Percentiles rank a stretch among this genome's conserved stretches.
Conservation (phyloP, 208 protist species). For the Phytomonas sp. region DNA sequence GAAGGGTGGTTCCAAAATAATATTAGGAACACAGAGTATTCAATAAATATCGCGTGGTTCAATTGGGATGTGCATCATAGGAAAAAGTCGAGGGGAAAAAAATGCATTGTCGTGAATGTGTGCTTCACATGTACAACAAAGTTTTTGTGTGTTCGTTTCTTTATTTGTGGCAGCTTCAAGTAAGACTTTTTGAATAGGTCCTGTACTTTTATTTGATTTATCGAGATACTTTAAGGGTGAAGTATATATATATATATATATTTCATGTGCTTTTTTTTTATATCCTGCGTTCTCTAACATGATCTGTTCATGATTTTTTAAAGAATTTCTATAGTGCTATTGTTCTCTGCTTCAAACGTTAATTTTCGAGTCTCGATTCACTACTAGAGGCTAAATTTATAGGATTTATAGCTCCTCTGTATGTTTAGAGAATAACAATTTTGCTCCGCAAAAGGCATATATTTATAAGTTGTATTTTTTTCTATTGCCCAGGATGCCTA, state of each 20-base stretch:
- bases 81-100: background rate
- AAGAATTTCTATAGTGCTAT: background rate
- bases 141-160: background rate
- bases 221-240: background rate
- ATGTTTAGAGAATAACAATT: background rate
- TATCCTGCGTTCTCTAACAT: background rate
- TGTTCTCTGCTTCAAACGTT: background rate
- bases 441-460: background rate
- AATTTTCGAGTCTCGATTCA: background rate
- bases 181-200: conserved; percentile 6
- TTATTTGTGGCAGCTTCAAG: background rate
- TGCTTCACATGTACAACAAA: background rate
- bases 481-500: background rate
- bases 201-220: conserved; percentile 3
- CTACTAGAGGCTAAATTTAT: background rate
- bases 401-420: background rate
- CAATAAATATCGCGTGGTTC: background rate
- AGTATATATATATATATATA: conserved; percentile 9
- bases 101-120: background rate
- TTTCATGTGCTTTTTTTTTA: background rate
- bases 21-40: background rate
- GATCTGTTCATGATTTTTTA: background rate
- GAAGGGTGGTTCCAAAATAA: background rate
- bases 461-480: background rate
- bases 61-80: background rate